Percentiles rank a stretch among this genome's conserved stretches.
Conservation (phyloP, 164 flowering plant genomes). For the Saururus chinensis region DNA sequence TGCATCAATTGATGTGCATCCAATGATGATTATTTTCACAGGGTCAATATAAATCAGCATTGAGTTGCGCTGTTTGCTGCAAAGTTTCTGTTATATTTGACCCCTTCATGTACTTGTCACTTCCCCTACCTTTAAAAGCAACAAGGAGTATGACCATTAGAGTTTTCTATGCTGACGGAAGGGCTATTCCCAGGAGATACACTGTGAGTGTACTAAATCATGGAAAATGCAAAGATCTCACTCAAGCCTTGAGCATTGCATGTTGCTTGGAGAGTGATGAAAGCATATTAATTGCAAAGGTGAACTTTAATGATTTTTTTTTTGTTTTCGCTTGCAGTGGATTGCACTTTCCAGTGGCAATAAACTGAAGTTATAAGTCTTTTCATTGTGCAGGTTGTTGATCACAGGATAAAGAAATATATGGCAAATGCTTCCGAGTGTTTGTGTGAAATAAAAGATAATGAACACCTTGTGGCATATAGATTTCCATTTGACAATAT, state of each 20-base stretch:
- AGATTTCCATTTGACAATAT: no score
- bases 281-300: constrained; percentile 79
- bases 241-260: constrained; percentile 42
- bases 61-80: constrained; percentile 77
- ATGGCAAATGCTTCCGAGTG: no score
- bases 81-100: constrained; percentile 87
- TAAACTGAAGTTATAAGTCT: no score
- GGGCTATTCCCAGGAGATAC: constrained; percentile 74
- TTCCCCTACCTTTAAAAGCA: constrained; percentile 80
- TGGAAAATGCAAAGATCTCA: constrained; percentile 64
- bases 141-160: constrained; percentile 68
- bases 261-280: constrained; percentile 74
- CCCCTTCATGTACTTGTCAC: constrained; percentile 85
- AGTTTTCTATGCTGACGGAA: constrained; percentile 73
- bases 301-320: constrained; percentile 9
- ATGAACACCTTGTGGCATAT: no score
- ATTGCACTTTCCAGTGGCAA: no score
- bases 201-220: constrained; percentile 63
- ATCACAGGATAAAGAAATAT: no score
- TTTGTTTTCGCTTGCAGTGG: no score
- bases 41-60: constrained; percentile 95
- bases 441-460: no score
- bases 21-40: constrained; percentile 19
- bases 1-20: neutral
- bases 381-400: no score